Evolutionary conservation across 2,329 filamentous ascomycete species (phyloP).

Genomic region (Fusarium domesticum): DNA sequence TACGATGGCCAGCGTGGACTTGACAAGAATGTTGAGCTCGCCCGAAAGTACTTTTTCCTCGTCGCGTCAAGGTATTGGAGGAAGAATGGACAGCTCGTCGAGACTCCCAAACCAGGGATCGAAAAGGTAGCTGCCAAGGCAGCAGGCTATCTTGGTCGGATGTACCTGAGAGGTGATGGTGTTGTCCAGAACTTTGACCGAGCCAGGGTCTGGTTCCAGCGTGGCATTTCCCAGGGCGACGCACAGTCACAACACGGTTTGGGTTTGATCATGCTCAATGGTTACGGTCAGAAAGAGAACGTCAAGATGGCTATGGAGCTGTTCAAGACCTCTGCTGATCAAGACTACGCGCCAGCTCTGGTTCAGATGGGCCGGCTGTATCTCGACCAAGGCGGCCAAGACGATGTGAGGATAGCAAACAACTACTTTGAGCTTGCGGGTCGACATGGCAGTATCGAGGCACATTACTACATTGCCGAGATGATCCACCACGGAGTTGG

Average conservation of each 20-base stretch:
- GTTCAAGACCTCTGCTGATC: constrained; percentile 76
- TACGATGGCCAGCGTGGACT: constrained; percentile 81
- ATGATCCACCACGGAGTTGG: constrained; percentile 78
- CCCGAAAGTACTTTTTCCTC: constrained; percentile 76
- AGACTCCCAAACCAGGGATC: constrained; percentile 65
- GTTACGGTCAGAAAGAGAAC: constrained; percentile 69
- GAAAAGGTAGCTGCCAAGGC: constrained; percentile 80
- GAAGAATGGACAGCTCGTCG: constrained; percentile 69
- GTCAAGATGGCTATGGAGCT: constrained; percentile 68
- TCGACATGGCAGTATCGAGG: constrained; percentile 79
- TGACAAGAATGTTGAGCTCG: constrained; percentile 67
- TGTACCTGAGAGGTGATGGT: constrained; percentile 86
- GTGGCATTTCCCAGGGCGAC: constrained; percentile 72
- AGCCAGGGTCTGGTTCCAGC: constrained; percentile 79
- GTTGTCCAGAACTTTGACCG: constrained; percentile 73
- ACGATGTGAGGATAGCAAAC: constrained; percentile 72
- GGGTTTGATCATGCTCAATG: constrained; percentile 79
- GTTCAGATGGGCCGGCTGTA: constrained; percentile 81
- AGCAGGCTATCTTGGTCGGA: constrained; percentile 81
- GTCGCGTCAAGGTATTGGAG: constrained; percentile 81
- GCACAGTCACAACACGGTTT: constrained; percentile 80
- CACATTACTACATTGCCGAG: constrained; percentile 89
- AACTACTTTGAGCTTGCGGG: constrained; percentile 87
- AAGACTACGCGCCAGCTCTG: constrained; percentile 76
- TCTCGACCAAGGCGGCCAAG: constrained; percentile 71